Evolutionary conservation across 2,329 filamentous ascomycete species (phyloP).

Genomic region (Botryotinia convoluta): DNA sequence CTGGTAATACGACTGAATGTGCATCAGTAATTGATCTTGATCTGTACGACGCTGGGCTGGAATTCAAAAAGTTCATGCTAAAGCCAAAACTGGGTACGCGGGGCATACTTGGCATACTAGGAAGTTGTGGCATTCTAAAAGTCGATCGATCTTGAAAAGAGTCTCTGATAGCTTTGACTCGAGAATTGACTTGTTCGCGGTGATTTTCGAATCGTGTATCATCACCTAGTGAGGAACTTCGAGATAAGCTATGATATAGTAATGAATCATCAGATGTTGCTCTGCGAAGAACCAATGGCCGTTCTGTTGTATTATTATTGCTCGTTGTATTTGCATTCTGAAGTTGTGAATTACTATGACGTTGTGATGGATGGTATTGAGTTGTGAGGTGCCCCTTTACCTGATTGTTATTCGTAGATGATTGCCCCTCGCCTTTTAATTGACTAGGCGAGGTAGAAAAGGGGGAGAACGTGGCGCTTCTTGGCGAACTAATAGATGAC

Average conservation of each 20-base stretch:
- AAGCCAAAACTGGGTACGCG: constrained; percentile 42
- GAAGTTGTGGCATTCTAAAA: constrained; percentile 66
- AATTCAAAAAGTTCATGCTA: constrained; percentile 37
- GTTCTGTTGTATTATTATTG: constrained; percentile 10
- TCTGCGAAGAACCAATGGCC: constrained; percentile 47
- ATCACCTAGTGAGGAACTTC: constrained; percentile 80
- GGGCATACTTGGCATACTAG: constrained; percentile 50
- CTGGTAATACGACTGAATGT: constrained; percentile 33
- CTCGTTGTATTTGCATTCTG: constrained; percentile 7
- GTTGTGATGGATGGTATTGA: not conserved
- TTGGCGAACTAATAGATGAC: constrained; percentile 10
- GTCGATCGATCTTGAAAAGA: constrained; percentile 77
- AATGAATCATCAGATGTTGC: constrained; percentile 77
- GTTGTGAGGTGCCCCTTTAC: not conserved
- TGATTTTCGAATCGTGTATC: constrained; percentile 78
- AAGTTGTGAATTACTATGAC: constrained; percentile 24
- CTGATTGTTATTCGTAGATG: not conserved
- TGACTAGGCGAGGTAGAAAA: constrained; percentile 8
- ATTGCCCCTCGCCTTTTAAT: constrained; percentile 3
- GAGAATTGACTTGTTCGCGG: constrained; percentile 80
- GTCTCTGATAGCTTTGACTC: constrained; percentile 86
- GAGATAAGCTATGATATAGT: constrained; percentile 71
- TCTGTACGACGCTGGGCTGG: constrained; percentile 27
- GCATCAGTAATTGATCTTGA: constrained; percentile 34
- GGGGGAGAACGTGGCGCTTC: constrained; percentile 14